Evolutionary conservation across 1,284 basidiomycete species (phyloP), one percentile per base, ranked within the genome.

Genomic region (Cystobasidium slooffiae): DNA sequence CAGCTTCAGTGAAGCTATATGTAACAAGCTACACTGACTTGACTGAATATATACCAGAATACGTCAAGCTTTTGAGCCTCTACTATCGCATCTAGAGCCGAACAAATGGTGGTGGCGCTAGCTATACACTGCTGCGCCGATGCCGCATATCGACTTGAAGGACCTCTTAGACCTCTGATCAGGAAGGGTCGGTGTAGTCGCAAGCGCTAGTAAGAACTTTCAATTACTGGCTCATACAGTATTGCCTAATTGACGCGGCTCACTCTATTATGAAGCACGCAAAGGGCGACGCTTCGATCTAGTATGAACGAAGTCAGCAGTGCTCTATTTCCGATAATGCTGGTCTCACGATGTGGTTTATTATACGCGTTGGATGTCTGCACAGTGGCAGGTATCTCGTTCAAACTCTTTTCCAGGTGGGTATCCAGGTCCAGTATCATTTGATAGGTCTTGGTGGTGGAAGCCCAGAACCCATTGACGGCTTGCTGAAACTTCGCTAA

Each of bases 31-130:
- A n/a, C n/a, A n/a, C 56, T 43, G 31, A 63, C 61, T 41, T 63
- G 61, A 49, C 61, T 63, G 18, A 63, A 63, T 12, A 63, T 49
- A 49, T 63, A 63, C 61, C 61, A 63, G 24, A 47, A 63, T 1
- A 63, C 61, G n/a, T 63, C 61, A 46, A 63, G 61, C 44, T 63
- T 63, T 20, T 63, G 61, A 16, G 61, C 61, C 16, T 63, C 61
- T 18, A 63, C 61, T 9, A 63, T 63, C 12, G 61, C 61, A 63
- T 63, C 44, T 24, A 63, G 61, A 10, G 61, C 12, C 24, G 61
- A 47, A n/a, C 61, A 63, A 3, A 63, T 63, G 7, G 61, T 49
- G 12, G 43, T 44, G 9, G 61, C 61, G 24, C 61, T 63, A 12
- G 44, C 61, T 41, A 63, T 63, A 20, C 61, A 63, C 8, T 47